Evolutionary conservation across 371 early-diverging fungal species (phyloP), one percentile per base, ranked within the genome.

Genomic region (Conidiobolus incongruus): DNA sequence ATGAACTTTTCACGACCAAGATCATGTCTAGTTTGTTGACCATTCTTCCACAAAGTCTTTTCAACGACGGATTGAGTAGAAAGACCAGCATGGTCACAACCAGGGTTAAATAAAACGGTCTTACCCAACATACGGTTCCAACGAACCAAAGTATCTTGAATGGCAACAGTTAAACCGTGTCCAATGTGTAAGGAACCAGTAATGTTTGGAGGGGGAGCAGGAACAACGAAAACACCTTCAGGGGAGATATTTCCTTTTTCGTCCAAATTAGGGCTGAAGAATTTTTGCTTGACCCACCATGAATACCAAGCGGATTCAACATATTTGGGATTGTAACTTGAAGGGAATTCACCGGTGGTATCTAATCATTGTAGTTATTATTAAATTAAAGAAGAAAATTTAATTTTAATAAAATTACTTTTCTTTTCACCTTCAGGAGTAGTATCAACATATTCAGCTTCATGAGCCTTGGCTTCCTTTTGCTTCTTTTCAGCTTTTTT

Each of bases 81-180:
- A 55, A 99, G 98, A 58, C 98, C 98, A 12, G 99, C 99, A 57
- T 99, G 99, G 60, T 99, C 99, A 38, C 80, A 79, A 44, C 99
- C 99, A n/a, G 96, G 95, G 44, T 92, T 75, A 62, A 80, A 98
- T 40, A 99, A 68, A 3, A 86, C 82, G 6, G 93, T 81, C 58
- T 92, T 76, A 26, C 96, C 95, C 51, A 81, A 74, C 94, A 98
- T 94, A 45, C 99, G 78, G 61, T 96, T 89, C 90, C 92, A 97
- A 56, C 99, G 77, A n/a, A 80, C 68, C 51, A 99, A 61, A 29
- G 83, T 54, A 66, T 99, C 99, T 67, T 99, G 91, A 50, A 99
- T 94, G 20, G 98, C 62, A 38, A 81, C 77, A 52, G 93, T 95
- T 59, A 98, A 68, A 2, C 92, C 95, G 58, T 99, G 99, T 30